These are phyloP conservation scores for Chalciporus sp. DNA, from an alignment of 1,284 basidiomycete species.

Conservation along the genomic window DNA sequence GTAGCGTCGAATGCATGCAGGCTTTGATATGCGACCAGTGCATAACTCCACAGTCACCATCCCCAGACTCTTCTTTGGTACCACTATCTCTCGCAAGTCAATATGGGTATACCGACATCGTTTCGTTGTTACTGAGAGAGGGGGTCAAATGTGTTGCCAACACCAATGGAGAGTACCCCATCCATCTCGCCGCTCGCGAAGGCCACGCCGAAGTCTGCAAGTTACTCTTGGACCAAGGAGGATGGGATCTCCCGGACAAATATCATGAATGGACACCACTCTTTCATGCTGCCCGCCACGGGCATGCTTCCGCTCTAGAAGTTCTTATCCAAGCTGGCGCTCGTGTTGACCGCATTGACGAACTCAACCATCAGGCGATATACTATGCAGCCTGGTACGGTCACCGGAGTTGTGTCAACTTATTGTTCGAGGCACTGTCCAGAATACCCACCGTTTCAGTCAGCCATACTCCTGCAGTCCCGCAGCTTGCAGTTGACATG, in stretches of 20 bases:
- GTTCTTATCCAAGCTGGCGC: constrained; percentile 82
- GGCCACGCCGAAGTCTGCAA: constrained; percentile 86
- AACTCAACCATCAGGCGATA: constrained; percentile 83
- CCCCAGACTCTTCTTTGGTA: constrained; percentile 70
- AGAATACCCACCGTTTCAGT: constrained; percentile 19
- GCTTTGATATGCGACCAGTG: constrained; percentile 71
- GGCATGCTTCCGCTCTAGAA: constrained; percentile 76
- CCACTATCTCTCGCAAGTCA: constrained; percentile 92
- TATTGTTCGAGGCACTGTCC: constrained; percentile 61
- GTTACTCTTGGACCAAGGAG: constrained; percentile 74
- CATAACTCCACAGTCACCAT: constrained; percentile 46
- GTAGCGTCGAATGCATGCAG: constrained; percentile 80
- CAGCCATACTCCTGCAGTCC: constrained; percentile 9
- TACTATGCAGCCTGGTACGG: constrained; percentile 99
- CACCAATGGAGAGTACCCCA: constrained; percentile 93
- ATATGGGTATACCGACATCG: constrained; percentile 87
- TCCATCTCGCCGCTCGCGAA: constrained; percentile 97
- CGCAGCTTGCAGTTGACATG: constrained; percentile 27
- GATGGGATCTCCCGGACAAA: constrained; percentile 92
- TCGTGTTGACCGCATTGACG: constrained; percentile 77
- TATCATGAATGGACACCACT: constrained; percentile 98
- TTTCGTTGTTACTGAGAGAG: constrained; percentile 65
- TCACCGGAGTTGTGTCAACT: constrained; percentile 76
- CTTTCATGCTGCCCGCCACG: constrained; percentile 93
- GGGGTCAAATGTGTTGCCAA: constrained; percentile 84